phyloP scores from a whole-genome alignment of 331 rosid species.

The Quercus tomentella region DNA sequence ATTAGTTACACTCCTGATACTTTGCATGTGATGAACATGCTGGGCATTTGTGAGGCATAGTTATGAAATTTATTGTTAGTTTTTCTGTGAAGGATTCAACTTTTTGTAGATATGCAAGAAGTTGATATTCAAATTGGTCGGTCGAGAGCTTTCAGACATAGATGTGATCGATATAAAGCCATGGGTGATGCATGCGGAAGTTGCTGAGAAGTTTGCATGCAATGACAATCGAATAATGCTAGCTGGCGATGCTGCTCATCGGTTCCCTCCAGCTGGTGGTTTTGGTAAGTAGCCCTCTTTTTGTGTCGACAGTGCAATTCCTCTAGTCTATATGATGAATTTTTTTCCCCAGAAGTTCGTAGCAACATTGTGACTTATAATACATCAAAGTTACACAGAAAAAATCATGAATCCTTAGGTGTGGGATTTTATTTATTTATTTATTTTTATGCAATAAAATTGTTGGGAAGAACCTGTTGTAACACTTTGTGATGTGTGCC shows the following conservation, averaged over 20 bases:
- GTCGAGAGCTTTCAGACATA: slow-evolving; percentile 66
- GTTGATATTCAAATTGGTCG: slow-evolving; percentile 70
- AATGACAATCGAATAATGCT: slow-evolving; percentile 59
- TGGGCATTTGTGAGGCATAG: slow-evolving; percentile 5
- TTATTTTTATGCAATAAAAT: neutral
- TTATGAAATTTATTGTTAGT: neutral
- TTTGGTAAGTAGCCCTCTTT: slow-evolving; percentile 65
- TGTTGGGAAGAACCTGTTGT: neutral
- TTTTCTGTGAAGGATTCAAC: slow-evolving; percentile 22
- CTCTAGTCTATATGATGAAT: slow-evolving; percentile 2
- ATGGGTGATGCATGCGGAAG: slow-evolving; percentile 99
- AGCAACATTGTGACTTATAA: neutral
- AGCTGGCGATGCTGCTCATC: slow-evolving; percentile 97
- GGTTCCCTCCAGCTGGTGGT: slow-evolving; percentile 99
- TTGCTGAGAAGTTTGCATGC: slow-evolving; percentile 71
- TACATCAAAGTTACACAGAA: neutral
- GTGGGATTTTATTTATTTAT: neutral
- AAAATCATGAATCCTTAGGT: neutral
- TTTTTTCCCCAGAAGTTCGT: neutral
- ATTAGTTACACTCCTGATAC: neutral
- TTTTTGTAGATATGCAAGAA: slow-evolving; percentile 65
- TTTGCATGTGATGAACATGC: slow-evolving; percentile 6
- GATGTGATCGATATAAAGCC: slow-evolving; percentile 78
- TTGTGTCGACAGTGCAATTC: slow-evolving; percentile 17
- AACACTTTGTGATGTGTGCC: neutral